Base-by-base conservation (phyloP, 116 monocot genomes). In the Phalaenopsis hybrid region DNA sequence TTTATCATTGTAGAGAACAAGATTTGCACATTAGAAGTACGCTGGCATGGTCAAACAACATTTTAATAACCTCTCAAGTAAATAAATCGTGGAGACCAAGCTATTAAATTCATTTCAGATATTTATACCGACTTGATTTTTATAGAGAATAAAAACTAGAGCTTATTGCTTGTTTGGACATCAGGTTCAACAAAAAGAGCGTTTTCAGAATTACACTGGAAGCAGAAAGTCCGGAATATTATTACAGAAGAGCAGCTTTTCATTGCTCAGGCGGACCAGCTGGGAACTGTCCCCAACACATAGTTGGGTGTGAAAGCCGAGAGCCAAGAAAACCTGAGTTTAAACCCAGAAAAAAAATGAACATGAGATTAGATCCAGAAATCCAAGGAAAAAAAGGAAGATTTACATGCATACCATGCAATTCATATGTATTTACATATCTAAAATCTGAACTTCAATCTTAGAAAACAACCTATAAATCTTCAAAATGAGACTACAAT, bases 201-300 rank as follows among this genome's bases (percentile, higher is more conserved):
- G 34, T 70, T 31, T 31, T 33, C 11, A 33, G 70, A 15, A 70
- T 72, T 34, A 72, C 37, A 72, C 37, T 72, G 67, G 67, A 10
- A 67, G 67, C 67, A 72, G 3, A 12, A 72, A 15, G 4, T 12
- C 72, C 4, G 37, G 72, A 72, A 41, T 41, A 72, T 72, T 16
- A 34, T 18, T 75, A 75, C 2, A 69, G 31, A 31, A 34, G 49
- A 13, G 31, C 31, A 72, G 13, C 45, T 28, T 55, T 3, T 84
- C 74, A 87, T 55, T 83, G 81, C 25, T 83, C 84, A 74, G 87
- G 87, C 34, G 87, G 87, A 70, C 87, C 84, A 81, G 87, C 87
- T 79, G 87, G 87, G 57, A 87, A 87, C 81, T 87, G 87, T 28
- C 81, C 87, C 87, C 84, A 87, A 79, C 87, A 87, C 28, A 84